Percentiles rank a stretch among this genome's conserved stretches.
phyloP scores from a whole-genome alignment of 73 alveolate genomes.

The Blepharisma japonicum region DNA sequence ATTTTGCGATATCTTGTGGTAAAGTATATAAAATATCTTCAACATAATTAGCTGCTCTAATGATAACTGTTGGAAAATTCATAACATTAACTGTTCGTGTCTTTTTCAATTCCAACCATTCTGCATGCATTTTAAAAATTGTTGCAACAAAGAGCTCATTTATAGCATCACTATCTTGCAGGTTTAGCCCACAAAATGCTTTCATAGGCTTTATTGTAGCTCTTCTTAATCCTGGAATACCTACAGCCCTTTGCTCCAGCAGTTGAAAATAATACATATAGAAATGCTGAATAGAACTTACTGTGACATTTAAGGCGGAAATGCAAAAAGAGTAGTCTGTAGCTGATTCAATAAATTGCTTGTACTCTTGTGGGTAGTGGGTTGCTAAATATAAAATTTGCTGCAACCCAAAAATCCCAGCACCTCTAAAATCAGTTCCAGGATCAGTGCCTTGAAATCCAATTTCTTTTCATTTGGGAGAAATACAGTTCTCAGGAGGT shows the following conservation, averaged over 20 bases:
- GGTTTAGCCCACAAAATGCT: background rate
- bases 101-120: constrained; percentile 6
- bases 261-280: constrained; percentile 9
- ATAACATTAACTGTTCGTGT: background rate
- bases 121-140: constrained; percentile 13
- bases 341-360: background rate
- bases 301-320: constrained; percentile 12
- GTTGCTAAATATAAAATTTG: constrained; percentile 48
- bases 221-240: background rate
- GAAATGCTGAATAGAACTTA: background rate
- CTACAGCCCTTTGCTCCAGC: background rate
- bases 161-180: background rate
- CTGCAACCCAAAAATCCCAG: constrained; percentile 66
- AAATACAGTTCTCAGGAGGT: background rate
- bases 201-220: background rate
- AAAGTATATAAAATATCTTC: background rate
- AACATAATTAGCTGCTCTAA: background rate
- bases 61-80: background rate
- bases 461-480: constrained; percentile 53
- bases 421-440: constrained; percentile 86
- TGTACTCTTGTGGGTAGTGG: constrained; percentile 14
- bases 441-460: constrained; percentile 91
- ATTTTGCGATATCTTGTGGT: background rate
- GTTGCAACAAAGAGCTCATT: constrained; percentile 16
- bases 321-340: constrained; percentile 15